Percentiles rank a stretch among this genome's conserved stretches.
Evolutionary conservation across 2,329 filamentous ascomycete genomes (phyloP).

Genomic region (Fusarium chuoi): DNA sequence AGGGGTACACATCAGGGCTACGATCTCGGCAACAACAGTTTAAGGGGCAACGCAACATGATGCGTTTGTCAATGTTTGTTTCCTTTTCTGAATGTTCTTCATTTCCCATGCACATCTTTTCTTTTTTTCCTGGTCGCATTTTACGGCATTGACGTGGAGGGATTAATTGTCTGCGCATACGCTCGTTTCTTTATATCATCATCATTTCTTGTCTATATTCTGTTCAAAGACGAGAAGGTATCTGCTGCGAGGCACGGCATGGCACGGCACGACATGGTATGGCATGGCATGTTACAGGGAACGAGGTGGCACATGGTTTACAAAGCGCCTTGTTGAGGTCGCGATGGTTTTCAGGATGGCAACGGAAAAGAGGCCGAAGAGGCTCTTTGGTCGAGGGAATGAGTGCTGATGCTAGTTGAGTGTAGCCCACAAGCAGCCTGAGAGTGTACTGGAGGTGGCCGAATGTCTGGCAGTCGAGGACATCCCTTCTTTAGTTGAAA

Average conservation of each 20-base stretch:
- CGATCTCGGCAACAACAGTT: conserved; percentile 20
- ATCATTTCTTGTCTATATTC: conserved; percentile 21
- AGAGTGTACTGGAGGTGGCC: conserved; percentile 6
- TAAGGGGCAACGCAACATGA: conserved; percentile 24
- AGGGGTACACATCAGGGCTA: conserved; percentile 9
- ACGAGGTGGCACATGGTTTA: conserved; percentile 5
- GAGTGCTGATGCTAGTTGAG: neutral
- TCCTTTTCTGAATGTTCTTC: conserved; percentile 25
- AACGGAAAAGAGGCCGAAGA: neutral
- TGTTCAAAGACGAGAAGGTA: conserved; percentile 37
- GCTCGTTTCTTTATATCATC: conserved; percentile 28
- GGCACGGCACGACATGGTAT: conserved; percentile 13
- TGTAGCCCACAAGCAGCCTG: neutral
- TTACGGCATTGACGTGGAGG: conserved; percentile 26
- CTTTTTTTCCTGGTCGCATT: conserved; percentile 20
- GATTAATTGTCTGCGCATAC: conserved; percentile 32
- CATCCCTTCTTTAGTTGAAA: conserved; percentile 41
- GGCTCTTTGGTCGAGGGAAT: neutral
- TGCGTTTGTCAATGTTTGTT: conserved; percentile 29
- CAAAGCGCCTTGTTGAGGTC: neutral
- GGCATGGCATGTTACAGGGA: conserved; percentile 9
- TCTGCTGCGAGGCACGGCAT: conserved; percentile 43
- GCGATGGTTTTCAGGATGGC: neutral
- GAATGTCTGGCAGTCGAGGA: conserved; percentile 14
- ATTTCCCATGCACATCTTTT: conserved; percentile 20